Evolutionary conservation across 805 yeast genomes (phyloP).

Genomic region (Wickerhamiella lipophila): DNA sequence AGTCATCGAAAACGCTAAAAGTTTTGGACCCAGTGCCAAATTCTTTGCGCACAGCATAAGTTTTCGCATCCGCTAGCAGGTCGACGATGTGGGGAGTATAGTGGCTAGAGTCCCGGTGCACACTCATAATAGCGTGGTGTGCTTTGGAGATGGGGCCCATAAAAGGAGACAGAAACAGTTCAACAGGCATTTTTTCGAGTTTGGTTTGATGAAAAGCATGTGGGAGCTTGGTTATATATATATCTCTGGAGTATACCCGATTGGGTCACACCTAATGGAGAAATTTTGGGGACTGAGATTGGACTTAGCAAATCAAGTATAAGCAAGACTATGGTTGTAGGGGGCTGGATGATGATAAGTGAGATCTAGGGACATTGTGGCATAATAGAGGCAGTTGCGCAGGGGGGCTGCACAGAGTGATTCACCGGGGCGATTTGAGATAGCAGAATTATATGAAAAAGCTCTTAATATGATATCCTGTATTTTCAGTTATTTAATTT

Average conservation of each 20-base stretch:
- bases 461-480: no score
- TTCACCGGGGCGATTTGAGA: no score
- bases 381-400: no score
- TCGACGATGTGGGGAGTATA: constrained; percentile 45
- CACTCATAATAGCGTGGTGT: constrained; percentile 41
- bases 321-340: no score
- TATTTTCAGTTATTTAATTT: no score
- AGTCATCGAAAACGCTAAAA: constrained; percentile 38
- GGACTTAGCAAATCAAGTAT: neutral
- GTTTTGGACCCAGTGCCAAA: constrained; percentile 51
- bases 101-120: constrained; percentile 44
- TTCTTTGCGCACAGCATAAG: constrained; percentile 40
- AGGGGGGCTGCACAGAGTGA: no score
- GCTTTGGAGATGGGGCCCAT: constrained; percentile 49
- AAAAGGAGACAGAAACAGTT: constrained; percentile 43
- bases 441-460: no score
- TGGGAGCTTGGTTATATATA: neutral
- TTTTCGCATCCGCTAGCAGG: constrained; percentile 28
- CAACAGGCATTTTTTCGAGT: constrained; percentile 39
- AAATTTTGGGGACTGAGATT: neutral
- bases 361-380: no score
- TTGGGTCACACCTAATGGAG: neutral
- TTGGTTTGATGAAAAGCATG: neutral
- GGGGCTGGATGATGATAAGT: no score
- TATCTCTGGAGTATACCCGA: neutral